Evolutionary conservation across 129 eudicot species (phyloP), one percentile per base, ranked within the genome.

Genomic region (Centrapalus pauciflorus): DNA sequence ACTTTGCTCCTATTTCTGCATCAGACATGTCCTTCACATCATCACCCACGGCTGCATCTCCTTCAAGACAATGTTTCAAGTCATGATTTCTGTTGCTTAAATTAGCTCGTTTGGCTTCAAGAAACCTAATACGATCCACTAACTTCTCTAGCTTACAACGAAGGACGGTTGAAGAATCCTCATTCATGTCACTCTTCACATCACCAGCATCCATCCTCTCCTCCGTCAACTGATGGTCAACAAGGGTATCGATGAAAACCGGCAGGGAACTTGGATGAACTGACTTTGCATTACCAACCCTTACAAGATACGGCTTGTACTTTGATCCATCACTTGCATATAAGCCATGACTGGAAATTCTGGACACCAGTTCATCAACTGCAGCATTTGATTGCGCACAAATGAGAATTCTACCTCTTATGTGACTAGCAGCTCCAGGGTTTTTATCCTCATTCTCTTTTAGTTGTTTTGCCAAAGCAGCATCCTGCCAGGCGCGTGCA

Each of bases 381-480:
- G 97, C 99, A 68, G 95, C 99, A 82, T 94, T 94, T 64, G 99
- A 94, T 64, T 94, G 99, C 19, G 99, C 99, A 83, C 97, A 89
- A 60, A 94, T 83, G 46, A 94, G 88, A 68, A 89, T 82, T 71
- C 99, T 79, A 40, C 95, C 87, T 71, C 82, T 82, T 21, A 32
- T 35, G 66, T 55, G 77, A 62, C 79, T 56, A 48, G 66, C 80
- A 28, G 73, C 48, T 69, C 58, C 83, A 37, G 29, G 52, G 20
- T 46, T 74, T 45, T 74, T 83, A 66, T 20, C 80, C 25, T 48
- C 80, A 49, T 76, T 84, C 24, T 69, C 78, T 64, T 82, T 80
- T 25, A 94, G 29, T 59, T 89, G 94, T 76, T 81, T 86, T 66
- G 99, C 97, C 77, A 94, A 69, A n/a, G 97, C 99, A 67, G 99